Conservation (phyloP, 352 stramenopile species). For the Phytophthora meadii region DNA sequence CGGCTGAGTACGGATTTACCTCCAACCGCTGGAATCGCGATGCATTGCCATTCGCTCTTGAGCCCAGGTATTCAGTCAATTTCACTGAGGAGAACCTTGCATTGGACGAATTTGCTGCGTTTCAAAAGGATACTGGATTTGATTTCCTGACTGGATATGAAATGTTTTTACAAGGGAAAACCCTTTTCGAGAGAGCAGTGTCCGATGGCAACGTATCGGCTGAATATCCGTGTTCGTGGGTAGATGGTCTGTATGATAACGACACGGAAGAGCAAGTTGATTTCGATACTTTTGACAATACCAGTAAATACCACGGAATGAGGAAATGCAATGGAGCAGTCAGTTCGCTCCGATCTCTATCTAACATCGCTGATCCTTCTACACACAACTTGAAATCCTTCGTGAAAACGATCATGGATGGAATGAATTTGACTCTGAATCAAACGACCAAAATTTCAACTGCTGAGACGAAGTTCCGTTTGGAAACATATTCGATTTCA, state of each 20-base stretch:
- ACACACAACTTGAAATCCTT: conserved; percentile 37
- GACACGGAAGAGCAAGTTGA: conserved; percentile 11
- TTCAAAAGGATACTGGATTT: conserved; percentile 27
- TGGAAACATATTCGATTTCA: conserved; percentile 43
- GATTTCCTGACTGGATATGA: conserved; percentile 43
- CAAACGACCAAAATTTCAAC: conserved; percentile 26
- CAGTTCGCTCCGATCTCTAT: conserved; percentile 34
- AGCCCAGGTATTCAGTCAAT: conserved; percentile 15
- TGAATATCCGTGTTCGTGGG: conserved; percentile 39
- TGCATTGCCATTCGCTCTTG: conserved; percentile 34
- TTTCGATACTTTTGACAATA: conserved; percentile 28
- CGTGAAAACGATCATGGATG: conserved; percentile 23
- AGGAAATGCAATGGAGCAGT: conserved; percentile 39
- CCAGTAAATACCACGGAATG: conserved; percentile 31
- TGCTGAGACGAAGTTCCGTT: conserved; percentile 24
- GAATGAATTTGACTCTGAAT: conserved; percentile 37
- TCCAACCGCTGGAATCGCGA: conserved; percentile 48
- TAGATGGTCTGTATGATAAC: conserved; percentile 23
- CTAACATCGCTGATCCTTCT: conserved; percentile 30
- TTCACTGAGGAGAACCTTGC: conserved; percentile 16
- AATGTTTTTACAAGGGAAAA: conserved; percentile 50
- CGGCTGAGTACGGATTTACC: conserved; percentile 41
- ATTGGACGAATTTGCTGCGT: conserved; percentile 11
- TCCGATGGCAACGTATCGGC: conserved; percentile 42
- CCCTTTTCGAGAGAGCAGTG: conserved; percentile 41